Conservation (phyloP, 2,329 filamentous ascomycete species). For the Erysiphe pulchra region DNA sequence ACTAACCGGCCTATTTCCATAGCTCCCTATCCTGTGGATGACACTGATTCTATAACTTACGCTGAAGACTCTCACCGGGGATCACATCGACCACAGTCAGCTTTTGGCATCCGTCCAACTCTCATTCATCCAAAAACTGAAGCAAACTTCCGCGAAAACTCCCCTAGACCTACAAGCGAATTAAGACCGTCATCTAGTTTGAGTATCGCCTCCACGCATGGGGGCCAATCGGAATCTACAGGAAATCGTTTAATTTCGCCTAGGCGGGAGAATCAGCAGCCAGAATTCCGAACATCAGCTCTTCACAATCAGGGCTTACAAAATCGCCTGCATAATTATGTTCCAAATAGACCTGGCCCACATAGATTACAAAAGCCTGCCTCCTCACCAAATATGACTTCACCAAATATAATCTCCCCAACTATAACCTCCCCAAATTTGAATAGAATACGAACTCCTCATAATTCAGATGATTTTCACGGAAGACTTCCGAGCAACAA, state of each 20-base stretch:
- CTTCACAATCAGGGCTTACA: constrained; percentile 2
- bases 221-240: constrained; percentile 8
- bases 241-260: constrained; percentile 15
- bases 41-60: constrained; percentile 12
- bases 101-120: constrained; percentile 24
- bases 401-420: too few species aligned
- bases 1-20: constrained; percentile 13
- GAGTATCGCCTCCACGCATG: constrained; percentile 21
- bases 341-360: constrained; percentile 2
- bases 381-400: constrained; percentile 5
- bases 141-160: constrained; percentile 1
- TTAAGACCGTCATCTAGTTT: constrained; percentile 19
- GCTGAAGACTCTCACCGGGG: constrained; percentile 14
- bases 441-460: constrained; percentile 6
- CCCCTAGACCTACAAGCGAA: constrained; percentile 3
- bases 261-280: constrained; percentile 21
- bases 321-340: constrained; percentile 4
- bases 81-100: constrained; percentile 16
- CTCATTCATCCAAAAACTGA: constrained; percentile 9
- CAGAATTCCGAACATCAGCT: constrained; percentile 9
- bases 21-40: constrained; percentile 47
- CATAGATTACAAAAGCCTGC: constrained; percentile 5
- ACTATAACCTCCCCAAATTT: constrained; percentile 5
- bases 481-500: constrained; percentile 1
- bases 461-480: constrained; percentile 1